A percentile compares a stretch with the other conserved stretches of the same genome.
Evolutionary conservation across 1,284 basidiomycete genomes (phyloP).

Genomic region (Cutaneotrichosporon mucoides): DNA sequence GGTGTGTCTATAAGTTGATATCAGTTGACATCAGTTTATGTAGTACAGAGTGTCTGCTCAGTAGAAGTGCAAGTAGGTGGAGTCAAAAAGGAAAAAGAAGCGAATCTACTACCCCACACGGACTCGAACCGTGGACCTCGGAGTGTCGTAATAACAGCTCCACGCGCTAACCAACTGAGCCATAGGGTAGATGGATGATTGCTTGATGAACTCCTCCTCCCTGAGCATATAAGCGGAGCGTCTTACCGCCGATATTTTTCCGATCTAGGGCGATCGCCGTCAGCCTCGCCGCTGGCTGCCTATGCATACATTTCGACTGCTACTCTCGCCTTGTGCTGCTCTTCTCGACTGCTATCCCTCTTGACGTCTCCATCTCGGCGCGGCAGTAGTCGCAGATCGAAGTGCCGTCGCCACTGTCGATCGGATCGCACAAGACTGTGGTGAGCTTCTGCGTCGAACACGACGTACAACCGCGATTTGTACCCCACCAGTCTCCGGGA

Average conservation of each 20-base stretch:
- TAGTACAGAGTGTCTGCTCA: background rate
- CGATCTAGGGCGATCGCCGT: too few relatives aligned
- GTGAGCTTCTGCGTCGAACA: background rate
- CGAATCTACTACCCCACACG: background rate
- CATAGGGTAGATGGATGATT: background rate
- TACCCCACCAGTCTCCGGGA: background rate
- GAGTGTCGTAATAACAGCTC: background rate
- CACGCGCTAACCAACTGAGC: constrained; percentile 1
- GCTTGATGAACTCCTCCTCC: background rate
- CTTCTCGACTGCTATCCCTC: too few relatives aligned
- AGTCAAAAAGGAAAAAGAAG: background rate
- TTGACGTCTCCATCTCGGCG: background rate
- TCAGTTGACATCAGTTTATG: background rate
- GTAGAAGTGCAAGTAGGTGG: too few relatives aligned
- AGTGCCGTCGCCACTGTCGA: background rate
- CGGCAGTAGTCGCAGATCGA: background rate
- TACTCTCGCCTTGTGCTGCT: too few relatives aligned
- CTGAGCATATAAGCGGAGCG: background rate
- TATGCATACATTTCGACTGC: too few relatives aligned
- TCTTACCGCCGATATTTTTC: too few relatives aligned
- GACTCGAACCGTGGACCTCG: constrained; percentile 1
- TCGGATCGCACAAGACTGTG: background rate
- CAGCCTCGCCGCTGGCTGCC: too few relatives aligned
- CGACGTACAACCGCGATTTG: background rate
- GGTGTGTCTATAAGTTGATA: too few relatives aligned